Conservation (phyloP, 768 basidiomycete genomes). For the Kwoniella mangroviensis region DNA sequence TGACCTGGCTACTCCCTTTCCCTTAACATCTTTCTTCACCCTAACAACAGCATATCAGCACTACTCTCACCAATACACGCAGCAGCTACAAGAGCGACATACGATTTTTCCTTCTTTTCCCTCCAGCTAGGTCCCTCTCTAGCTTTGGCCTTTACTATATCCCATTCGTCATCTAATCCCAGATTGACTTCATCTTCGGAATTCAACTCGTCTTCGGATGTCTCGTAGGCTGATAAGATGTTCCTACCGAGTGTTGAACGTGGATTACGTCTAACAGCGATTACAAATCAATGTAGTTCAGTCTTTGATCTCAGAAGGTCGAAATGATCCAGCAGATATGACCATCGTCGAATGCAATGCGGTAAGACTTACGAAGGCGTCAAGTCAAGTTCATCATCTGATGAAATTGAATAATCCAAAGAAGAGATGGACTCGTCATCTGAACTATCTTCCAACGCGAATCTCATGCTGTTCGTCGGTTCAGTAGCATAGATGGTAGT, state of each 20-base stretch:
- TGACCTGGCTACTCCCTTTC: conserved; percentile 2
- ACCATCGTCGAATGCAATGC: neutral
- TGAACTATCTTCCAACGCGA: conserved; percentile 33
- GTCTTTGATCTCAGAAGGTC: neutral
- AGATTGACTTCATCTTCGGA: conserved; percentile 45
- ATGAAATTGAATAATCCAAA: conserved; percentile 21
- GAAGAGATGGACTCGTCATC: conserved; percentile 27
- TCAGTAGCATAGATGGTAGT: neutral
- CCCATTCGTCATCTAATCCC: conserved; percentile 25
- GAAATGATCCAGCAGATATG: neutral
- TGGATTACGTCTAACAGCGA: conserved; percentile 11
- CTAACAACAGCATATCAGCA: neutral
- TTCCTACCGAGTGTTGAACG: conserved; percentile 21
- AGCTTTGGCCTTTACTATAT: conserved; percentile 6
- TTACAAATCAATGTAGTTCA: neutral
- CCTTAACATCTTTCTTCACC: neutral
- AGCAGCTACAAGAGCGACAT: neutral
- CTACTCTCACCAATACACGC: neutral
- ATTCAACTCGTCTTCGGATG: conserved; percentile 32
- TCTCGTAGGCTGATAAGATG: conserved; percentile 18
- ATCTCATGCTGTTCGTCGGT: conserved; percentile 3
- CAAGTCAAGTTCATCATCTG: conserved; percentile 1
- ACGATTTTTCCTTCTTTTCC: conserved; percentile 12
- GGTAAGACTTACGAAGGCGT: conserved; percentile 21
- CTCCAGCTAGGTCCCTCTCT: conserved; percentile 4